phyloP scores from a whole-genome alignment of 495 filamentous ascomycete species.

The Pseudoneurospora amorphoporcata region DNA sequence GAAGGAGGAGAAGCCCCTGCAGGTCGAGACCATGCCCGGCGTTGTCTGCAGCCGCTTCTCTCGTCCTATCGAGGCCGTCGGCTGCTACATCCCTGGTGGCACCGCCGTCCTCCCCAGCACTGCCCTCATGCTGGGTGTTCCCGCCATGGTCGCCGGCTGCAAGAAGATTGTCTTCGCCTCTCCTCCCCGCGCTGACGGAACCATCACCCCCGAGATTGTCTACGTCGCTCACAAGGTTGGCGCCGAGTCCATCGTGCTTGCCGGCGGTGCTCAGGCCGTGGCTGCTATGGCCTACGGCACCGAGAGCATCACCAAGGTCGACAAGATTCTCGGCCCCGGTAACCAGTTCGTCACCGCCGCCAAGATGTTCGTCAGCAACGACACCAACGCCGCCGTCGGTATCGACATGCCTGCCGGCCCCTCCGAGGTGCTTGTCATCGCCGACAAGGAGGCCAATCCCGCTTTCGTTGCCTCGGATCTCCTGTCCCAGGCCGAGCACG shows the following conservation, averaged over 20 bases:
- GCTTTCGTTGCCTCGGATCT: conserved; percentile 94
- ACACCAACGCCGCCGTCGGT: conserved; percentile 85
- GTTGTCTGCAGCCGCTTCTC: conserved; percentile 91
- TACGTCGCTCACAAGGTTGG: conserved; percentile 97
- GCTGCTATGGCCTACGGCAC: conserved; percentile 82
- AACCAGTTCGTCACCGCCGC: conserved; percentile 98
- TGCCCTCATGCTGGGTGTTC: conserved; percentile 94
- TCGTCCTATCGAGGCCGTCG: conserved; percentile 84
- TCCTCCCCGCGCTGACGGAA: conserved; percentile 81
- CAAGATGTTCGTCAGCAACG: conserved; percentile 96
- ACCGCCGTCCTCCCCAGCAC: conserved; percentile 94
- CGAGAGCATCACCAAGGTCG: conserved; percentile 79
- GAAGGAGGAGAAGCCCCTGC: conserved; percentile 62
- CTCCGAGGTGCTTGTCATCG: conserved; percentile 90
- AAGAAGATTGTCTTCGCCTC: conserved; percentile 88
- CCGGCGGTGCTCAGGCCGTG: conserved; percentile 93
- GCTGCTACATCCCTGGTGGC: conserved; percentile 89
- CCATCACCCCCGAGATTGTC: conserved; percentile 90
- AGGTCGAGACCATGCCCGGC: conserved; percentile 94
- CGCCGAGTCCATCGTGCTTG: conserved; percentile 87
- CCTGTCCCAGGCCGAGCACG: conserved; percentile 92
- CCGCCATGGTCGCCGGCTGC: conserved; percentile 96
- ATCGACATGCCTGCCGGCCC: conserved; percentile 99
- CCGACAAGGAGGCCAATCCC: conserved; percentile 82
- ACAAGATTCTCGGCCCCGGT: conserved; percentile 96